phyloP scores from a whole-genome alignment of 2,329 filamentous ascomycete species.

The Myriosclerotinia curreyana region DNA sequence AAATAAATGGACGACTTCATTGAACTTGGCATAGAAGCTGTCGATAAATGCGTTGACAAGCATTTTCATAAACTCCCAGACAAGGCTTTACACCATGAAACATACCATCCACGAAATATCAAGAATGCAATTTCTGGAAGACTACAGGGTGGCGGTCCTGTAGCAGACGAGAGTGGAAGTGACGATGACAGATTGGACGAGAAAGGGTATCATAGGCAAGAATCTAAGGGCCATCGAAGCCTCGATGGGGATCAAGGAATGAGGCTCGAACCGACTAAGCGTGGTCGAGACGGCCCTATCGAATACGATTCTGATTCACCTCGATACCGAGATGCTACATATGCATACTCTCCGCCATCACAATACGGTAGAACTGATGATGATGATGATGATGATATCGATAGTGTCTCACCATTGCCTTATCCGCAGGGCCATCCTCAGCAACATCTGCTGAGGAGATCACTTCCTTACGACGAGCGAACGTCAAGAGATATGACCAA shows the following conservation, averaged over 20 bases:
- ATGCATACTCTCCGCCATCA: background rate
- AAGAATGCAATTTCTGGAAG: background rate
- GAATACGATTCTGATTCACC: background rate
- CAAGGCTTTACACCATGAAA: background rate
- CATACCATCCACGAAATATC: constrained; percentile 1
- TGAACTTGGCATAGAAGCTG: constrained; percentile 2
- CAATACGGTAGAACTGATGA: background rate
- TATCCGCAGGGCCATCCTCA: too few relatives aligned
- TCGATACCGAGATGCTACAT: background rate
- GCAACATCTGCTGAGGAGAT: background rate
- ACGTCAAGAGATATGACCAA: background rate
- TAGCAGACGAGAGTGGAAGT: background rate
- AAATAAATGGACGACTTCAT: background rate
- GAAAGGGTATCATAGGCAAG: background rate
- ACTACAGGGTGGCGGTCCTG: background rate
- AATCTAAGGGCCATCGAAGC: too few relatives aligned
- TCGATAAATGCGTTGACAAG: constrained; percentile 23
- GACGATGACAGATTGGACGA: background rate
- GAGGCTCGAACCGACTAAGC: background rate
- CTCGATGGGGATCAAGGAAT: background rate
- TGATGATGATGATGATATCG: too few relatives aligned
- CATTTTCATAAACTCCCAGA: constrained; percentile 29
- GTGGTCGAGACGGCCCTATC: background rate
- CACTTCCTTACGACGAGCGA: background rate
- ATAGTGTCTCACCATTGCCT: background rate